Conservation (phyloP, 768 basidiomycete genomes). For the Rhodotorula graminis region DNA sequence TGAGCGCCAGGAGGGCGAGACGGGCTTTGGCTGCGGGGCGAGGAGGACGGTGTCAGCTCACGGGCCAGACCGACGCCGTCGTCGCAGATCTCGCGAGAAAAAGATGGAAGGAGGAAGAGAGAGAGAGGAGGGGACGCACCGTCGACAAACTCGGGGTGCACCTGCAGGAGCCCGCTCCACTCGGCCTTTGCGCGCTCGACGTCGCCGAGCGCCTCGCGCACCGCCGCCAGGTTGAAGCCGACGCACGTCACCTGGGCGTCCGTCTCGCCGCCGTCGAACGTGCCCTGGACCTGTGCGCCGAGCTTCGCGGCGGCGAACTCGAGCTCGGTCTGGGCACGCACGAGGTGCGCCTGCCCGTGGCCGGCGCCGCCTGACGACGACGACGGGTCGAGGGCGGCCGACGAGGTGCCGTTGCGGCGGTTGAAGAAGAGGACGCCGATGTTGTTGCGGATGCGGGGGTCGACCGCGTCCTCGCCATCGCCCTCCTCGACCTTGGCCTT, state of each 20-base stretch:
- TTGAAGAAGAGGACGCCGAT: constrained; percentile 41
- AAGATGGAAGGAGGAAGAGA: too few relatives aligned
- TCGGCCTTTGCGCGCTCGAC: constrained; percentile 70
- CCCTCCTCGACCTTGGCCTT: constrained; percentile 41
- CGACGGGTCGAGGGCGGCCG: neutral
- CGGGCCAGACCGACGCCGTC: too few relatives aligned
- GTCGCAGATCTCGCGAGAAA: neutral
- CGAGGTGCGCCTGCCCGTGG: constrained; percentile 36
- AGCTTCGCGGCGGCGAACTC: constrained; percentile 64
- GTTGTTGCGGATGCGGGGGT: constrained; percentile 43
- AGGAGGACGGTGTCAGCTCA: neutral
- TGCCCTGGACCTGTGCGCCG: constrained; percentile 50
- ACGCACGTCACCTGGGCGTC: constrained; percentile 76
- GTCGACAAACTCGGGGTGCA: constrained; percentile 93
- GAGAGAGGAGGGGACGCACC: constrained; percentile 55
- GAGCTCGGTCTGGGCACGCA: constrained; percentile 62
- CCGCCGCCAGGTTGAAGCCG: constrained; percentile 84
- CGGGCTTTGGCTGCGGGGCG: constrained; percentile 76
- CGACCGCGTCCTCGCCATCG: constrained; percentile 11
- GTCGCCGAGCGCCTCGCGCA: constrained; percentile 80
- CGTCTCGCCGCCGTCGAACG: constrained; percentile 35
- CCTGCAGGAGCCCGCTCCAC: constrained; percentile 68
- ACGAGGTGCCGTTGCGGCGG: neutral
- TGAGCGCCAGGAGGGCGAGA: constrained; percentile 74
- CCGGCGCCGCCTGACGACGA: too few relatives aligned